Base-by-base conservation (phyloP, 139 green algal genomes). In the Auxenochlorella protothecoides region DNA sequence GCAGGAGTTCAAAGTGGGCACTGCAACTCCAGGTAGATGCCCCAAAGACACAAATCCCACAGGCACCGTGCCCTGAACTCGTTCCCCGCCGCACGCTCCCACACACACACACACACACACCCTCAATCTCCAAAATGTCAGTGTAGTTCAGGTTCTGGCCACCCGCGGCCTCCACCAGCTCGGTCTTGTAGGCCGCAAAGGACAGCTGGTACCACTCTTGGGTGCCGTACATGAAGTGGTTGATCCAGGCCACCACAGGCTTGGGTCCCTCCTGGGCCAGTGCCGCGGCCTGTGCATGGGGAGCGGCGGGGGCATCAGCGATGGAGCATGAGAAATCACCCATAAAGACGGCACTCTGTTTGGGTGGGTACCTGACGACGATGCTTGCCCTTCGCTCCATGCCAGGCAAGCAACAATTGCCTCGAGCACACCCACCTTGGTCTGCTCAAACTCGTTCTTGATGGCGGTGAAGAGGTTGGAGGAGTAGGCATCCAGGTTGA, bases 401-500 rank as follows among this genome's bases (percentile, higher is more conserved):
- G 27, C 27, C 27, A 44, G 27, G 1, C 27, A 44, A 44, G 27
- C 27, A 44, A 44, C 27, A 44, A 44, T 44, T 44, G 27, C 53
- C 54, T 64, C n/a, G 68, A 2, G 15, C 71, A 65, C 13, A 27
- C 55, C 5, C 70, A 75, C 62, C 5, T 53, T 55, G 52, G 15
- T 68, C 15, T 61, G 59, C 10, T 80, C 55, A 68, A 90, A 91
- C 53, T 68, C 54, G 9, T 54, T 63, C 44, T 60, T 62, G 61
- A 87, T 76, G 53, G 11, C 60, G 52, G 65, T 59, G 57, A 87
- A 95, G 4, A 87, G 44, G 16, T 57, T 57, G 64, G 86, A 86
- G 14, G 89, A 88, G 13, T 81, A 63, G 2, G 68, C 53, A 66
- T 93, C 89, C 63, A 80, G 79, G 80, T 95, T 95, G 83, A 95